Evolutionary conservation across 1,284 basidiomycete genomes (phyloP).

Genomic region (Exobasidium cylindrosporum): DNA sequence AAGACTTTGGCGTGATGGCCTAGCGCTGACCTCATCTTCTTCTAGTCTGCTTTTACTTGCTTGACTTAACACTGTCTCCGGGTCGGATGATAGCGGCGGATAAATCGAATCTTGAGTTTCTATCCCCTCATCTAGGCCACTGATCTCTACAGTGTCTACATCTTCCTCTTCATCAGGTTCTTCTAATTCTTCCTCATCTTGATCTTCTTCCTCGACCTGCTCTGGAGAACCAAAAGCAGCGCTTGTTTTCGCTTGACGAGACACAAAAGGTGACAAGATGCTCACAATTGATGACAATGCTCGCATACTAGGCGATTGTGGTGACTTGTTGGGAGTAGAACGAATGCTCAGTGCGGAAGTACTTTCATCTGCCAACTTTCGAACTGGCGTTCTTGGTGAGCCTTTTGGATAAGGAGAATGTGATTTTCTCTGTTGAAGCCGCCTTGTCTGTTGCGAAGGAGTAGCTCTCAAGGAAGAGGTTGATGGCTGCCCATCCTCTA

Average conservation of each 20-base stretch:
- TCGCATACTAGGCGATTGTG: slow-evolving; percentile 10
- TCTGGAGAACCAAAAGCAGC: slow-evolving; percentile 15
- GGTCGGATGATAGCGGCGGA: not conserved
- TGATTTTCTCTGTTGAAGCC: not conserved
- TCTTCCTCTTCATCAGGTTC: not conserved
- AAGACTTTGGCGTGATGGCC: not conserved
- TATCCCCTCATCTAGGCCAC: not conserved
- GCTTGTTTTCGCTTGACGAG: slow-evolving; percentile 7
- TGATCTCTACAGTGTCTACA: not conserved
- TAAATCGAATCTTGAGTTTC: not conserved
- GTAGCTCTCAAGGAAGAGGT: not conserved
- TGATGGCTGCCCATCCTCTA: not conserved
- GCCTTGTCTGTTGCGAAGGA: not conserved
- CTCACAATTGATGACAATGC: slow-evolving; percentile 3
- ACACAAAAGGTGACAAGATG: slow-evolving; percentile 11
- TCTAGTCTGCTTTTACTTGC: not conserved
- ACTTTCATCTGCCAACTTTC: not conserved
- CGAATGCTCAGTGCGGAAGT: not conserved
- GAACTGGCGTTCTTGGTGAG: slow-evolving; percentile 5
- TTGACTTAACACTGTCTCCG: not conserved
- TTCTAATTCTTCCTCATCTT: not conserved
- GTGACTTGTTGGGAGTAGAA: not conserved
- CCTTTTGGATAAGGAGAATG: slow-evolving; percentile 9
- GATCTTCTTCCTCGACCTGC: slow-evolving; percentile 6
- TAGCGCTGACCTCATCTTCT: not conserved